phyloP scores from a whole-genome alignment of 371 early-diverging fungal species.

The Coemansia sp. region DNA sequence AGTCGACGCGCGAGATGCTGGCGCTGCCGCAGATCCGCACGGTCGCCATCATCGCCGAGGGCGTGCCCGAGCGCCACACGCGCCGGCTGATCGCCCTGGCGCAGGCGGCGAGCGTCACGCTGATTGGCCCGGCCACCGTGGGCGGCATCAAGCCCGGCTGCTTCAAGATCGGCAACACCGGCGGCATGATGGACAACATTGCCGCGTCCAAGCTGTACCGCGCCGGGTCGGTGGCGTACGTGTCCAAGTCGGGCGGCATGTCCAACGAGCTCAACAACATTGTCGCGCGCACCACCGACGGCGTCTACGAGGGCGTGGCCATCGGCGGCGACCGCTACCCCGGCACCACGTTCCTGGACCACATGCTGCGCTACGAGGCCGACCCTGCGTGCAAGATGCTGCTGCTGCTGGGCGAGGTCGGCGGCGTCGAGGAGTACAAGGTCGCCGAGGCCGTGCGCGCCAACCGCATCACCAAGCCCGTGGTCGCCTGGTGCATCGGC shows the following conservation, averaged over 20 bases:
- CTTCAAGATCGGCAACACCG: conserved; percentile 99
- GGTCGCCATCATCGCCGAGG: conserved; percentile 97
- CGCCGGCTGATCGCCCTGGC: conserved; percentile 87
- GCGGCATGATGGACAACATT: conserved; percentile 99
- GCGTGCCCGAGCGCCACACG: conserved; percentile 96
- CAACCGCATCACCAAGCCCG: conserved; percentile 91
- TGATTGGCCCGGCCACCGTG: conserved; percentile 98
- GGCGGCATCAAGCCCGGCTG: conserved; percentile 99
- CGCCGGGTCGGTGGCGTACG: conserved; percentile 94
- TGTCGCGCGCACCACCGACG: conserved; percentile 90
- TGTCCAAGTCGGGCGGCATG: conserved; percentile 98
- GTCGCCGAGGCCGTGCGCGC: conserved; percentile 89
- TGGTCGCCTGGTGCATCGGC: conserved; percentile 98
- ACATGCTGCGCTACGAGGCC: conserved; percentile 88
- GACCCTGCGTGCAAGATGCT: conserved; percentile 94
- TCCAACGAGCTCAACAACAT: conserved; percentile 99
- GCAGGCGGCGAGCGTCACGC: conserved; percentile 75
- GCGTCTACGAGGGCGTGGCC: conserved; percentile 98
- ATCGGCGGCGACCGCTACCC: conserved; percentile 99
- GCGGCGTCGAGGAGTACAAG: conserved; percentile 96
- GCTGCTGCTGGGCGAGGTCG: conserved; percentile 95
- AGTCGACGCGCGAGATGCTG: conserved; percentile 87
- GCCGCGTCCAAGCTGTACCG: conserved; percentile 95
- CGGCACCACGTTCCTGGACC: conserved; percentile 97
- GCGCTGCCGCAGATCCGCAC: conserved; percentile 77